Evolutionary conservation across 2,329 filamentous ascomycete genomes (phyloP).

Genomic region (Diplodia intermedia): DNA sequence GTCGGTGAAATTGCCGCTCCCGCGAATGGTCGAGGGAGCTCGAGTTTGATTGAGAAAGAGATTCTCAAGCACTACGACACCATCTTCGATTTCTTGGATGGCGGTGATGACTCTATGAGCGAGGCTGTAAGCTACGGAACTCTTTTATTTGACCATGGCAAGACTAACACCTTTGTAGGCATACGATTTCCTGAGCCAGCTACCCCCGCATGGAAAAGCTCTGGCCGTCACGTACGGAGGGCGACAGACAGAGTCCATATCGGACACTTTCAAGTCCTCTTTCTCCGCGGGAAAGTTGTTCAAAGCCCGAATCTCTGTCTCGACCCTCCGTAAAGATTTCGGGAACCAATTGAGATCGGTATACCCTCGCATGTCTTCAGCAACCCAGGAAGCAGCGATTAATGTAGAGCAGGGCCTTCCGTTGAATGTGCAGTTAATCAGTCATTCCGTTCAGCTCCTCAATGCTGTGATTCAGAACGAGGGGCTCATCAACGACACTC

Average conservation of each 20-base stretch:
- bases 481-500: conserved; percentile 38
- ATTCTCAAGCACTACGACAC: conserved; percentile 83
- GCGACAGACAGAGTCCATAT: conserved; percentile 5
- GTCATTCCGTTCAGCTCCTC: conserved; percentile 43
- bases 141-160: background rate
- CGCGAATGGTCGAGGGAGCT: conserved; percentile 24
- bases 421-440: conserved; percentile 43
- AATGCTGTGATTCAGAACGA: conserved; percentile 42
- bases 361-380: conserved; percentile 29
- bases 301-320: conserved; percentile 43
- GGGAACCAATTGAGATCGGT: conserved; percentile 44
- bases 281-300: conserved; percentile 47
- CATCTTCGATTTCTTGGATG: conserved; percentile 79
- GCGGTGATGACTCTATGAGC: conserved; percentile 63
- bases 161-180: conserved; percentile 39
- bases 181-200: conserved; percentile 45
- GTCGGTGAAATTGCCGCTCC: background rate
- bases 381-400: background rate
- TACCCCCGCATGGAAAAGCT: conserved; percentile 43
- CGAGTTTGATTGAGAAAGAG: conserved; percentile 70
- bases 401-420: conserved; percentile 37
- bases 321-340: conserved; percentile 34
- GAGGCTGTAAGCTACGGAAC: conserved; percentile 35
- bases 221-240: conserved; percentile 31
- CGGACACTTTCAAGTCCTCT: conserved; percentile 34